Evolutionary conservation across 164 flowering plant species (phyloP).

Genomic region (Dillenia suffruticosa): DNA sequence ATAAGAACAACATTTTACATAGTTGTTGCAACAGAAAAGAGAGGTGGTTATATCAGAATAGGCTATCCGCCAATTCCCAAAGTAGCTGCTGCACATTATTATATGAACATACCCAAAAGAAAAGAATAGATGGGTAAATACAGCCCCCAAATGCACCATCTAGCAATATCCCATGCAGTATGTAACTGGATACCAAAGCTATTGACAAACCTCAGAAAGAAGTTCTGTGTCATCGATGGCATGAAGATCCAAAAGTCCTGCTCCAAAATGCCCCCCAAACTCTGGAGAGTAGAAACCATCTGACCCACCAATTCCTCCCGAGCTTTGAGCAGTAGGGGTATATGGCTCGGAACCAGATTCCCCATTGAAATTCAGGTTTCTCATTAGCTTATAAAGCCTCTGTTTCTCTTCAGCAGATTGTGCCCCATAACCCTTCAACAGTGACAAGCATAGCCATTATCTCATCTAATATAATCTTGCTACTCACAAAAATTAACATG

Average conservation of each 20-base stretch:
- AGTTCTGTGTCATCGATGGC: slow-evolving; percentile 99
- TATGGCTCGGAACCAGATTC: slow-evolving; percentile 84
- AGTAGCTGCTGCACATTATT: no score
- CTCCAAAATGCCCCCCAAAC: slow-evolving; percentile 94
- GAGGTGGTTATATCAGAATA: no score
- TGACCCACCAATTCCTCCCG: slow-evolving; percentile 38
- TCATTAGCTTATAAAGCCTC: slow-evolving; percentile 81
- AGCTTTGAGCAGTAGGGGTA: slow-evolving; percentile 65
- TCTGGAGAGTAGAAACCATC: slow-evolving; percentile 82
- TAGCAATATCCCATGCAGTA: no score
- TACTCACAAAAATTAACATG: no score
- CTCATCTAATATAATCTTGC: neutral
- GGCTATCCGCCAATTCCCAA: no score
- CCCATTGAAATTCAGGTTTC: slow-evolving; percentile 83
- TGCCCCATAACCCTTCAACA: slow-evolving; percentile 84
- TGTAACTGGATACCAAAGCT: no score
- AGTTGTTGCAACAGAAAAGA: no score
- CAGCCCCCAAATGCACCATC: no score
- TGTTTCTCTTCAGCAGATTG: slow-evolving; percentile 98
- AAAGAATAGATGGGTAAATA: no score
- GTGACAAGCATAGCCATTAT: slow-evolving; percentile 1
- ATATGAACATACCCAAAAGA: no score
- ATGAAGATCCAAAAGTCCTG: slow-evolving; percentile 97
- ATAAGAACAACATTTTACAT: no score
- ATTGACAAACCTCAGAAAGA: slow-evolving; percentile 65